Conservation (phyloP, 768 basidiomycete genomes). For the Imleria badia region DNA sequence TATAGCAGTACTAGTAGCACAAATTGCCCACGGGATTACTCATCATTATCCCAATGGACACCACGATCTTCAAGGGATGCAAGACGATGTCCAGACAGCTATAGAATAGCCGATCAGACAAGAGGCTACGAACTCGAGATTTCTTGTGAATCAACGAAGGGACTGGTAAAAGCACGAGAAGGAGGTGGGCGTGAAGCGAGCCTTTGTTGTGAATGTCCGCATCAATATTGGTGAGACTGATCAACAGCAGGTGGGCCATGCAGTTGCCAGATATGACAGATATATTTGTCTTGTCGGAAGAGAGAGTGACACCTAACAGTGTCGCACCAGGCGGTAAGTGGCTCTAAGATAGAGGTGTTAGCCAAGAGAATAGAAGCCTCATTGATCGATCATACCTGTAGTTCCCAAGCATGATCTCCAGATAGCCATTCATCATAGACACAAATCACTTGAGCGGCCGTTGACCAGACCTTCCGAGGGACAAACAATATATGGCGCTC, state of each 20-base stretch:
- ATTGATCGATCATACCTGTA: no score
- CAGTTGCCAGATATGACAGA: neutral
- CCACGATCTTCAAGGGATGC: neutral
- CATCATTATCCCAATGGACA: no score
- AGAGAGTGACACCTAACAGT: neutral
- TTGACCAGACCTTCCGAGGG: neutral
- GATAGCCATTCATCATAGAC: constrained; percentile 1
- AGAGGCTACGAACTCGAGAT: neutral
- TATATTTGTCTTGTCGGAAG: no score
- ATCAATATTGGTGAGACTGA: neutral
- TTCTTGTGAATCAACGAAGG: neutral
- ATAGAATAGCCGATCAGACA: neutral
- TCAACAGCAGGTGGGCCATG: neutral
- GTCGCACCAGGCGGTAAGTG: neutral
- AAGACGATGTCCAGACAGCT: neutral
- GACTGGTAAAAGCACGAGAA: neutral
- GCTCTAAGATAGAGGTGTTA: neutral
- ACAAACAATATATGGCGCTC: neutral
- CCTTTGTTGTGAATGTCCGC: neutral
- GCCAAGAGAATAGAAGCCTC: no score
- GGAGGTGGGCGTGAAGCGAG: neutral
- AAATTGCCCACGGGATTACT: no score
- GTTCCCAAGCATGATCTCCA: neutral
- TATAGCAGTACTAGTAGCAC: no score
- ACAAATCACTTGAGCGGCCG: neutral